These are phyloP conservation scores for Harringtonia lauricola DNA, from an alignment of 2,329 filamentous ascomycete genomes.

Conservation along the genomic window DNA sequence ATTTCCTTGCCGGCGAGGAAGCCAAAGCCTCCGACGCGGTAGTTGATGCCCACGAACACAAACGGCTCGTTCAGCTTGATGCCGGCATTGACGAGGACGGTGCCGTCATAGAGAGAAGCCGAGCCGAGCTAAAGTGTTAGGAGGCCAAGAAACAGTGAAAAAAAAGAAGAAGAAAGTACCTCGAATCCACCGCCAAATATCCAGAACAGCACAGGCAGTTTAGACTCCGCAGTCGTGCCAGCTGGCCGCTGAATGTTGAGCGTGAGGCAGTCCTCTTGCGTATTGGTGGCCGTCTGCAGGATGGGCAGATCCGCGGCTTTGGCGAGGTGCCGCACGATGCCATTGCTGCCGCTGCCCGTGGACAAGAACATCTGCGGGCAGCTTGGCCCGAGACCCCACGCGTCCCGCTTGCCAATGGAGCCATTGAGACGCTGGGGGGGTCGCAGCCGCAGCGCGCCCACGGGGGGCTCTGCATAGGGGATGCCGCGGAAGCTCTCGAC, in stretches of 20 bases:
- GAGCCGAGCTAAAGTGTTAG: conserved; percentile 27
- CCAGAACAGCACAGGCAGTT: conserved; percentile 59
- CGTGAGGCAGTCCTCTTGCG: conserved; percentile 54
- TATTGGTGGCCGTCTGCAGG: conserved; percentile 41
- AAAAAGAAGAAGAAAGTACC: conserved; percentile 8
- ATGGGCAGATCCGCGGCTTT: conserved; percentile 43
- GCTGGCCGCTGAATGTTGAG: conserved; percentile 48
- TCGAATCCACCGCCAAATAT: conserved; percentile 60
- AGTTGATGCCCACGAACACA: conserved; percentile 68
- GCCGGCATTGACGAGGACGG: conserved; percentile 32
- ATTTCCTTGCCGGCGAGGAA: conserved; percentile 62
- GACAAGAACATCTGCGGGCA: conserved; percentile 65
- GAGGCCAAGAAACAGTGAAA: background rate
- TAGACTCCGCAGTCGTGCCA: conserved; percentile 40
- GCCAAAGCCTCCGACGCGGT: conserved; percentile 64
- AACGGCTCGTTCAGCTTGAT: conserved; percentile 48
- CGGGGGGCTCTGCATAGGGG: conserved; percentile 61
- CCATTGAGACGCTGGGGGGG: conserved; percentile 51
- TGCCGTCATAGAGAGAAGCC: conserved; percentile 40
- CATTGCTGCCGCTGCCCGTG: conserved; percentile 29
- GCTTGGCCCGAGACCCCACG: conserved; percentile 42
- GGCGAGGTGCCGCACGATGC: conserved; percentile 33
- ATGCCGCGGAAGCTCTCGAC: conserved; percentile 66
- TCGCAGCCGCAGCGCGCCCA: conserved; percentile 54
- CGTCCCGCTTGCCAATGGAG: conserved; percentile 48